phyloP scores from a whole-genome alignment of 1,139 yeast genomes.

The Geotrichum candidum region DNA sequence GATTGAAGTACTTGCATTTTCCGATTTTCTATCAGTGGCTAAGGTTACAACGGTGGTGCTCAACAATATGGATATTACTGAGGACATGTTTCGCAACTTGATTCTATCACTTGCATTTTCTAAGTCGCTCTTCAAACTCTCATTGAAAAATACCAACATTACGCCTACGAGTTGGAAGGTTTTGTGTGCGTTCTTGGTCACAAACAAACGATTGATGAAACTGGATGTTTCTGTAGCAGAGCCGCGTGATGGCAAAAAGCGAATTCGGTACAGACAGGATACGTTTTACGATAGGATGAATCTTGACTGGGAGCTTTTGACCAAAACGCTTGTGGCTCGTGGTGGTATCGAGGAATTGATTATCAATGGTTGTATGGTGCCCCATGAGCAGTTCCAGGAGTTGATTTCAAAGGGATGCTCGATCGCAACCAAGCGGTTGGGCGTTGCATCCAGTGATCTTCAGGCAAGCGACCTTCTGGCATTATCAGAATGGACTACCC shows the following conservation, averaged over 20 bases:
- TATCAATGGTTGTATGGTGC: constrained; percentile 69
- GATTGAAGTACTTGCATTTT: constrained; percentile 79
- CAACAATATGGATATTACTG: constrained; percentile 74
- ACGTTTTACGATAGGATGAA: constrained; percentile 46
- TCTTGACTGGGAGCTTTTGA: constrained; percentile 73
- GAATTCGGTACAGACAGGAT: constrained; percentile 12
- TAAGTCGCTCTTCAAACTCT: constrained; percentile 62
- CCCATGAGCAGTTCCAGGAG: constrained; percentile 39
- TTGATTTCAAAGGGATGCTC: constrained; percentile 54
- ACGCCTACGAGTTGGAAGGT: constrained; percentile 66
- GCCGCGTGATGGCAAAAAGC: constrained; percentile 15
- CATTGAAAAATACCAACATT: constrained; percentile 71
- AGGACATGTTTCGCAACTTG: constrained; percentile 65
- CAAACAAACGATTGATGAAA: constrained; percentile 53
- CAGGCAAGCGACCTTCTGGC: constrained; percentile 49
- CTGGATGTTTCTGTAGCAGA: constrained; percentile 45
- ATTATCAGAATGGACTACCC: constrained; percentile 58
- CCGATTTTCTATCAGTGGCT: constrained; percentile 79
- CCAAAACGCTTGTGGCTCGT: constrained; percentile 49
- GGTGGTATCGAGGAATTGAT: constrained; percentile 83
- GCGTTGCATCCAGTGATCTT: constrained; percentile 69
- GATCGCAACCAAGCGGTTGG: constrained; percentile 58
- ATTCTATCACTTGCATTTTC: constrained; percentile 56
- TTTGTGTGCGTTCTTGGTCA: constrained; percentile 63
- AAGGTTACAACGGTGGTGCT: constrained; percentile 73